phyloP scores from a whole-genome alignment of 805 yeast species.

The Priceomyces carsonii region DNA sequence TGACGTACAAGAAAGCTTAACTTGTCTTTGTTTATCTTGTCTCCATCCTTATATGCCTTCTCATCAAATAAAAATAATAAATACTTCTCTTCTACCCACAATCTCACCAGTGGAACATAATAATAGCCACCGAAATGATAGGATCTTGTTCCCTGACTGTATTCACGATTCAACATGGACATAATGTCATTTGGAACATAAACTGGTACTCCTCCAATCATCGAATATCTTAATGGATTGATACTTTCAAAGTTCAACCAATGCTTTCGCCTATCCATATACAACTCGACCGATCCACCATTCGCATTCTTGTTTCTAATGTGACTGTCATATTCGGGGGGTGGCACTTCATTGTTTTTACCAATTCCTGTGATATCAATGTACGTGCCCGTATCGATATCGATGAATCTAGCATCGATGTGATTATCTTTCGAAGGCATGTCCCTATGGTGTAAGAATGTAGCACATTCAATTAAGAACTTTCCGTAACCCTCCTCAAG shows the following conservation, averaged over 20 bases:
- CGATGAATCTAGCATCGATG: constrained; percentile 51
- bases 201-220: constrained; percentile 54
- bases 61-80: constrained; percentile 15
- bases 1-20: constrained; percentile 12
- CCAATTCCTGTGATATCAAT: constrained; percentile 53
- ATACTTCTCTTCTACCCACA: constrained; percentile 20
- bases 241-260: constrained; percentile 37
- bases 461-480: constrained; percentile 23
- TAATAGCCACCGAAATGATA: constrained; percentile 20
- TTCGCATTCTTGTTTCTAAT: constrained; percentile 19
- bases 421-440: constrained; percentile 21
- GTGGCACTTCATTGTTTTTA: constrained; percentile 18
- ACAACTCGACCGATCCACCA: constrained; percentile 20
- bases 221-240: constrained; percentile 52
- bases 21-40: constrained; percentile 12
- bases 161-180: constrained; percentile 28
- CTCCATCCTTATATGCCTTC: constrained; percentile 12
- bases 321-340: constrained; percentile 17
- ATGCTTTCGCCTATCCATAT: constrained; percentile 36
- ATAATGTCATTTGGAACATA: constrained; percentile 28
- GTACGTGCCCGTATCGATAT: constrained; percentile 54
- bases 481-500: constrained; percentile 20
- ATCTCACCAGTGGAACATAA: constrained; percentile 24
- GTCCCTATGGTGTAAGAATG: constrained; percentile 24
- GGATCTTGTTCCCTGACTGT: constrained; percentile 22